Evolutionary conservation across 2,329 filamentous ascomycete species (phyloP).

Genomic region (Talaromyces albobiverticillius): DNA sequence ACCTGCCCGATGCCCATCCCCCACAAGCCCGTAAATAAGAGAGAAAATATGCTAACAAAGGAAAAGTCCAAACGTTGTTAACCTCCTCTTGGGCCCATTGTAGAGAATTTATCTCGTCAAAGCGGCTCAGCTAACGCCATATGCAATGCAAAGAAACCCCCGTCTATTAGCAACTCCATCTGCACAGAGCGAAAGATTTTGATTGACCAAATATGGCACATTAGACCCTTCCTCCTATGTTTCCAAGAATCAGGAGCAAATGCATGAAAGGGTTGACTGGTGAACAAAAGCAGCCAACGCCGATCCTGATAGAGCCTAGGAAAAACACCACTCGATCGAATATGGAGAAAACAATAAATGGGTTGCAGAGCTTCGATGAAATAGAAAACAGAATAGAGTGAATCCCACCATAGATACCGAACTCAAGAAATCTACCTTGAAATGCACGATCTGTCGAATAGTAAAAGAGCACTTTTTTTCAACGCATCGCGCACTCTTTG

Average conservation of each 20-base stretch:
- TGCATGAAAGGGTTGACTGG: constrained; percentile 9
- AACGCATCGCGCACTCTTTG: constrained; percentile 38
- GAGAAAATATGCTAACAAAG: constrained; percentile 18
- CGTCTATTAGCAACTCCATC: constrained; percentile 27
- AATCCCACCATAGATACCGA: constrained; percentile 40
- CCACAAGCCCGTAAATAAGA: constrained; percentile 34
- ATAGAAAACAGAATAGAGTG: constrained; percentile 11
- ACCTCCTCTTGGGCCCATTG: constrained; percentile 29
- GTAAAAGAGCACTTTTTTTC: constrained; percentile 23
- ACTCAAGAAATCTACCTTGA: constrained; percentile 40
- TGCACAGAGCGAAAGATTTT: constrained; percentile 18
- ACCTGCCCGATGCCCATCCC: constrained; percentile 29
- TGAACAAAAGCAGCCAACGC: constrained; percentile 5
- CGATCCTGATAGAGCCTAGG: constrained; percentile 2
- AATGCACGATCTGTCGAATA: constrained; percentile 39
- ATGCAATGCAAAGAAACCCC: constrained; percentile 39
- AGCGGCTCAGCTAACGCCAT: constrained; percentile 42
- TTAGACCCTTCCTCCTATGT: constrained; percentile 14
- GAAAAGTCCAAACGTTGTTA: constrained; percentile 23
- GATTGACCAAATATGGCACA: constrained; percentile 25
- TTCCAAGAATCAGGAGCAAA: too few relatives aligned
- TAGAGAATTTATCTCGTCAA: constrained; percentile 30
- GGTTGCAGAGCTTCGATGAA: constrained; percentile 16
- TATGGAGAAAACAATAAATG: constrained; percentile 12
- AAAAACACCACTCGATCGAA: constrained; percentile 6